Conservation (phyloP, 163 green algal species). For the Chlorella variabilis region DNA sequence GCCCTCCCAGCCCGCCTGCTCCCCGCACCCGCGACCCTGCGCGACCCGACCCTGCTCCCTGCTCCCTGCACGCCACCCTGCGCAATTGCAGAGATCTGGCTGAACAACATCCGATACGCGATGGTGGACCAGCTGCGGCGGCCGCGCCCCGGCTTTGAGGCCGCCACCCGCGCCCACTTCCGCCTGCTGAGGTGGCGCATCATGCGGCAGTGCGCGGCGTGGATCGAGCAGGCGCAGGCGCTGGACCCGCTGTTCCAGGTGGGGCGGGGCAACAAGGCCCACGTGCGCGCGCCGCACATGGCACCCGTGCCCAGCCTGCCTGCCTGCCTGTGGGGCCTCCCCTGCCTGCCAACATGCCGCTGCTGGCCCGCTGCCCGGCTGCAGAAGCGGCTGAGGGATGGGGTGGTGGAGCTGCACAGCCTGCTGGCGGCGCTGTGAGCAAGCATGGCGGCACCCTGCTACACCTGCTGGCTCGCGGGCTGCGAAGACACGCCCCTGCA, state of each 20-base stretch:
- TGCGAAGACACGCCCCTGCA: too few relatives aligned
- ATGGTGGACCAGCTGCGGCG: constrained; percentile 72
- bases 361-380: too few relatives aligned
- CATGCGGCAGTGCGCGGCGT: constrained; percentile 45
- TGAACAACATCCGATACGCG: constrained; percentile 72
- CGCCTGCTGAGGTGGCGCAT: constrained; percentile 46
- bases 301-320: too few relatives aligned
- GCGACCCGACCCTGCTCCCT: too few relatives aligned
- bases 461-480: too few relatives aligned
- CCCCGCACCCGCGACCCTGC: too few relatives aligned
- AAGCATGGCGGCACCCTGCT: too few relatives aligned
- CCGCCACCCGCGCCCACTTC: constrained; percentile 58
- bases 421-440: constrained; percentile 40
- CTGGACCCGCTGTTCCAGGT: constrained; percentile 30
- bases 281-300: too few relatives aligned
- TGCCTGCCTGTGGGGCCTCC: too few relatives aligned
- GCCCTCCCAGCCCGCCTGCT: too few relatives aligned
- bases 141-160: constrained; percentile 73
- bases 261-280: too few relatives aligned
- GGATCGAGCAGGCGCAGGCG: constrained; percentile 36
- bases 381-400: constrained; percentile 33
- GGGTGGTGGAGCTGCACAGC: constrained; percentile 49
- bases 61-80: too few relatives aligned
- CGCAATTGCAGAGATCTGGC: constrained; percentile 46
- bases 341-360: background rate